Base-by-base conservation (phyloP, 2,329 filamentous ascomycete species). In the Aspergillaceae sp. region DNA sequence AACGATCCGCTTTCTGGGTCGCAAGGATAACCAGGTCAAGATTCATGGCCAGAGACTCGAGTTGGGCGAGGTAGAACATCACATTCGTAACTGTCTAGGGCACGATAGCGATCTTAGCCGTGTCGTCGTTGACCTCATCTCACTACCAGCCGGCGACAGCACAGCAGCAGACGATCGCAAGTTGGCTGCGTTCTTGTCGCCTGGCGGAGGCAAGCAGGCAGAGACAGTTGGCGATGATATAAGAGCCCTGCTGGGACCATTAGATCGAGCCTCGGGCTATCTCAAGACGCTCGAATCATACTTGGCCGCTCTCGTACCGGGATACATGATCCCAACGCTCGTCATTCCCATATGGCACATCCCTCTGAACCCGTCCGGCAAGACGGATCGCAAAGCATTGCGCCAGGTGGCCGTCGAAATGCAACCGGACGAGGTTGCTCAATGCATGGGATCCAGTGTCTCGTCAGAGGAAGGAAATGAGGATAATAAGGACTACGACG, bases 31-130 rank as follows among this genome's bases (percentile, higher is more conserved):
- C 3, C 62, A 68, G 44, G 52, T 66, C 42, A 66, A 67, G 48
- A 48, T 66, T 5, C 55, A 56, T 28, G 65, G 65, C 2, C 64
- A 65, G 41, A 57, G 63, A 1, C 50, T 68, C n/a, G 63, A 66
- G 42, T 48, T 63, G 2, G 59, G 53, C 3, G 62, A 65, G 44
- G 51, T 67, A 9, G 62, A 65, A 48, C 51, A 55, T 28, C 46
- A 49, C 30, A 26, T 51, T 19, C 43, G 46, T 7, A 45, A 45
- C 27, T 10, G 7, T 2, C 8, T 52, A 19, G 19, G 19, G 41
- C 50, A 3, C 30, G 6, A 9, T 5, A 32, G 30, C 6, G 32
- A 30, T 2, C 43, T 38, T 4, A 40, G 11, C 2, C 43, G 48
- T 29, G 40, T 45, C 4, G 41, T 34, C n/a, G 50, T 50, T 7